Evolutionary conservation across 2,329 filamentous ascomycete species (phyloP).

Genomic region (Xylariaceae sp.): DNA sequence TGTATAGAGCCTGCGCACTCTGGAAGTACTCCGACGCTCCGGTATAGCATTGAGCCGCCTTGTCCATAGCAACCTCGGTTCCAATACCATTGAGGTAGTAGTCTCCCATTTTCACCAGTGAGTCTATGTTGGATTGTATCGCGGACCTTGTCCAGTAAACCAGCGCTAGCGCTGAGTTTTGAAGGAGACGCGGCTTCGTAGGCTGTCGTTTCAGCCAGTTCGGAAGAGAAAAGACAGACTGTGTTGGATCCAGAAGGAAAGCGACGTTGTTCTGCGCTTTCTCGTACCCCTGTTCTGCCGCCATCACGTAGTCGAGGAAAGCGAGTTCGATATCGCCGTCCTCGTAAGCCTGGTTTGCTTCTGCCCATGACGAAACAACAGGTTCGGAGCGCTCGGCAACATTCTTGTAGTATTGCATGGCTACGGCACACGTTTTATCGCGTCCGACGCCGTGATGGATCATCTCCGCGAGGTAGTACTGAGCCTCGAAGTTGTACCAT

Average conservation of each 20-base stretch:
- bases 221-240: conserved; percentile 55
- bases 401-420: conserved; percentile 76
- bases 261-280: conserved; percentile 85
- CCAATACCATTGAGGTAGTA: conserved; percentile 88
- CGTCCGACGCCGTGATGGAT: conserved; percentile 73
- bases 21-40: conserved; percentile 86
- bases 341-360: conserved; percentile 79
- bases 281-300: conserved; percentile 89
- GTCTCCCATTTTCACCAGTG: conserved; percentile 95
- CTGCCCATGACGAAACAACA: conserved; percentile 70
- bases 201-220: conserved; percentile 45
- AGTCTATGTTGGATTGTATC: conserved; percentile 87
- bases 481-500: conserved; percentile 80
- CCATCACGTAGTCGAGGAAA: conserved; percentile 76
- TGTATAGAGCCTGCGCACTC: conserved; percentile 93
- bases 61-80: conserved; percentile 64
- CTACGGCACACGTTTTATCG: conserved; percentile 71
- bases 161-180: conserved; percentile 61
- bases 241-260: conserved; percentile 72
- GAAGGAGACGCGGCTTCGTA: conserved; percentile 38
- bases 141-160: conserved; percentile 95
- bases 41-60: conserved; percentile 88
- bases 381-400: conserved; percentile 69
- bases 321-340: conserved; percentile 74
- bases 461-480: conserved; percentile 89